A percentile compares a stretch with the other conserved stretches of the same genome.
phyloP scores from a whole-genome alignment of 805 yeast species.

The Ogataea ganodermae region DNA sequence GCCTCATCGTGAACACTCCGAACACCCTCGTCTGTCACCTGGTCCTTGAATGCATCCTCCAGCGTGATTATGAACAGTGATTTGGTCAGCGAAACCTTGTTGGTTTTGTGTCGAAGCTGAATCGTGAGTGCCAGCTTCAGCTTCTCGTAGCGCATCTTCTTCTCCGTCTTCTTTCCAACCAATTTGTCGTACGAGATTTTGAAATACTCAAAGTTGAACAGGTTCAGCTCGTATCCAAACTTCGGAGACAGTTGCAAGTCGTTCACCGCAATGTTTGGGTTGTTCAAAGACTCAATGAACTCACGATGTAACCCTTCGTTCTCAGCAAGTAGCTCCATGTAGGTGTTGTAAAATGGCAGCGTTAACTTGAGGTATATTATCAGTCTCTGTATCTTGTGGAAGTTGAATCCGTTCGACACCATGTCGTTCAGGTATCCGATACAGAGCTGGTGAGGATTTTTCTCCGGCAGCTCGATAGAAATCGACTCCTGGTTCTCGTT shows the following conservation, averaged over 20 bases:
- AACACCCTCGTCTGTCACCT: constrained; percentile 15
- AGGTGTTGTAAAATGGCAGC: constrained; percentile 29
- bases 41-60: constrained; percentile 16
- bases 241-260: constrained; percentile 22
- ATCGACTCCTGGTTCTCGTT: constrained; percentile 25
- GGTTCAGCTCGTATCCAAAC: constrained; percentile 23
- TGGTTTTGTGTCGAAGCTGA: constrained; percentile 26
- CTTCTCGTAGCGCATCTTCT: constrained; percentile 25
- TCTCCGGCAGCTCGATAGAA: constrained; percentile 29
- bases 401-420: constrained; percentile 21
- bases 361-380: constrained; percentile 33
- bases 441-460: constrained; percentile 34
- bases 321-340: constrained; percentile 17
- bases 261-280: constrained; percentile 12
- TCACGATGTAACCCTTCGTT: constrained; percentile 8
- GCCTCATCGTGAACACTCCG: constrained; percentile 14
- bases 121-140: constrained; percentile 23
- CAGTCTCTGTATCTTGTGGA: constrained; percentile 27
- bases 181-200: constrained; percentile 28
- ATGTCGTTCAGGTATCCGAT: constrained; percentile 28
- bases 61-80: constrained; percentile 29
- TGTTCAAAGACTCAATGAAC: constrained; percentile 21
- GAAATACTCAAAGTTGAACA: constrained; percentile 27
- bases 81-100: constrained; percentile 20
- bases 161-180: constrained; percentile 24